Conservation (phyloP, 352 stramenopile species). For the Pythium phragmiticola region DNA sequence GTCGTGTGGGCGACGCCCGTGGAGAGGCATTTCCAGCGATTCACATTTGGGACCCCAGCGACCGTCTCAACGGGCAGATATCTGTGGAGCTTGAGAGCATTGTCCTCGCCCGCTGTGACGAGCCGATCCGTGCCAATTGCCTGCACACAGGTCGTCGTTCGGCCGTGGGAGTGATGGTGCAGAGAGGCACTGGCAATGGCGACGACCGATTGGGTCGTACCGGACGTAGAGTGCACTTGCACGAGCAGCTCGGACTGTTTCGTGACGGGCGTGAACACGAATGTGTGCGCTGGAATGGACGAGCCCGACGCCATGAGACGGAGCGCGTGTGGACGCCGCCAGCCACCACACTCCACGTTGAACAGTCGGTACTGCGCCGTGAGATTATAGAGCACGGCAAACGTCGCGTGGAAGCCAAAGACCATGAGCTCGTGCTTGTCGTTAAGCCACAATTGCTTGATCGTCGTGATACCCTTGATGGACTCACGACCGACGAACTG, state of each 20-base stretch:
- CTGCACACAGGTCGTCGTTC: slow-evolving; percentile 67
- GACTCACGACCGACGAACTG: slow-evolving; percentile 52
- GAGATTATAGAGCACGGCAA: slow-evolving; percentile 75
- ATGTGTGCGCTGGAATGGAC: slow-evolving; percentile 50
- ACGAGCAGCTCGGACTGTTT: slow-evolving; percentile 53
- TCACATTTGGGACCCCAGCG: not conserved
- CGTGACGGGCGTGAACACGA: slow-evolving; percentile 65
- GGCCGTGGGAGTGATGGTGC: slow-evolving; percentile 69
- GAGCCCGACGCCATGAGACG: not conserved
- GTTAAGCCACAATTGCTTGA: slow-evolving; percentile 65
- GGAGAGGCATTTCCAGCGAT: slow-evolving; percentile 47
- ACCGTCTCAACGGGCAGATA: slow-evolving; percentile 20
- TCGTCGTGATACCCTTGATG: slow-evolving; percentile 74
- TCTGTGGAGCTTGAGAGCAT: slow-evolving; percentile 74
- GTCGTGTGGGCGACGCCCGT: slow-evolving; percentile 77
- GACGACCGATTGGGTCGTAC: slow-evolving; percentile 1
- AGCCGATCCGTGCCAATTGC: slow-evolving; percentile 44
- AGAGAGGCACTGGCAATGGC: slow-evolving; percentile 43
- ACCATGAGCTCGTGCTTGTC: slow-evolving; percentile 54
- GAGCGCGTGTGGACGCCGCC: slow-evolving; percentile 75
- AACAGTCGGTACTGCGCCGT: slow-evolving; percentile 74
- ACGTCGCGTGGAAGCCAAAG: slow-evolving; percentile 79
- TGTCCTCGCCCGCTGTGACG: slow-evolving; percentile 79
- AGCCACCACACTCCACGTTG: slow-evolving; percentile 76
- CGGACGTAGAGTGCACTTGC: slow-evolving; percentile 60